Conservation (phyloP, 352 stramenopile species). For the Blastocystis sp. region DNA sequence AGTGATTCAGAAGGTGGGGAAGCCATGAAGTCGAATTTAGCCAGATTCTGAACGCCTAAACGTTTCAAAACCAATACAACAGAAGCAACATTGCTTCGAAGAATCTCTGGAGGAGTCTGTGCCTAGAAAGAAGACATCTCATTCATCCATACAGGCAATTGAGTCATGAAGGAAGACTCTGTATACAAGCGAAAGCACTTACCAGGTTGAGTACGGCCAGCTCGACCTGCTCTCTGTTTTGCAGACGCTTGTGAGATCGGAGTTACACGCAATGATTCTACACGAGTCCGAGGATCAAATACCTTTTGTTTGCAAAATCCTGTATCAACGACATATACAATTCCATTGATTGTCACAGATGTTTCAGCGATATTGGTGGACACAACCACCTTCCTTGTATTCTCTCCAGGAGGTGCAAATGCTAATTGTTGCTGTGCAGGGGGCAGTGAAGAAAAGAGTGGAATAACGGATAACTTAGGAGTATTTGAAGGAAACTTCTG, state of each 20-base stretch:
- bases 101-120: constrained; percentile 97
- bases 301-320: constrained; percentile 99
- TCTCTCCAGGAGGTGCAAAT: constrained; percentile 75
- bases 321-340: constrained; percentile 98
- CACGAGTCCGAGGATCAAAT: constrained; percentile 95
- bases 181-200: constrained; percentile 99
- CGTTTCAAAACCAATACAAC: constrained; percentile 96
- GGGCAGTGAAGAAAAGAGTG: constrained; percentile 91
- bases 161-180: constrained; percentile 90
- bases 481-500: background rate
- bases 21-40: constrained; percentile 92
- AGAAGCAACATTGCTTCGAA: constrained; percentile 89
- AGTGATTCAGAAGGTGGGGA: constrained; percentile 94
- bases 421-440: constrained; percentile 85
- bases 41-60: constrained; percentile 75
- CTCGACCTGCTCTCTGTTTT: constrained; percentile 84
- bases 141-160: constrained; percentile 80
- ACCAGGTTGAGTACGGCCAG: constrained; percentile 88
- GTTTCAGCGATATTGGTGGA: constrained; percentile 99
- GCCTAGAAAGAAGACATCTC: constrained; percentile 71
- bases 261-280: constrained; percentile 94
- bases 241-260: constrained; percentile 91
- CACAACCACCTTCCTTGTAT: constrained; percentile 78
- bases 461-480: constrained; percentile 68
- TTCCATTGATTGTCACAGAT: constrained; percentile 97